Base-by-base conservation (phyloP, 257 asterid genomes). In the Linaria vulgaris region DNA sequence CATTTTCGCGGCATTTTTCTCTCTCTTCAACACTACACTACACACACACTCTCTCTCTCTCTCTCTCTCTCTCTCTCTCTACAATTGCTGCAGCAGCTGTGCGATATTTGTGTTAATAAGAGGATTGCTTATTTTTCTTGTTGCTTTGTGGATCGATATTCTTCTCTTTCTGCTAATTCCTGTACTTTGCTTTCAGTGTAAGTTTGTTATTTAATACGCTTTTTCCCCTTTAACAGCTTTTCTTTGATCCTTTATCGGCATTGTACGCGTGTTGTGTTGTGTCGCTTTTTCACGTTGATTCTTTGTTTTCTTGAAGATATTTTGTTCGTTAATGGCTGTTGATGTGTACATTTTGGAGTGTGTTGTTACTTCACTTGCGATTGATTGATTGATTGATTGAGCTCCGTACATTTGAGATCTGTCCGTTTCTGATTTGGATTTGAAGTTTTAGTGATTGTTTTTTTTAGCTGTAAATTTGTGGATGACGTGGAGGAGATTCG, bases 181-280 rank as follows among this genome's bases (percentile, higher is more conserved):
- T 88, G n/a, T 81, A 47, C 94, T 77, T 90, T 77, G 75, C 79
- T 30, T 79, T 73, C 72, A 74, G 72, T 73, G 95, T 85, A 79
- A 79, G 95, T 79, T 74, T 47, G 39, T 68, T 64, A 34, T 47
- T 69, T 56, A n/a, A 3, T 51, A 19, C 48, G 14, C 14, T 23
- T 63, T 1, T 27, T 14, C n/a, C 37, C 41, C 30, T 62, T 19
- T 41, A 15, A 57, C 72, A 38, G 12, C 62, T 70, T 52, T 49
- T 22, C 8, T 15, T 39, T 14, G 46, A 6, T 30, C 22, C 15
- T 19, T 12, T 56, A 59, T 53, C 23, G 30, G 25, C 61, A 9
- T 1, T 72, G 69, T 5, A 19, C 1, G 22, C 12, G 60, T 30
- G 22, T 4, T 10, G 17, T 14, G 0, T 55, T n/a, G 59, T 27